Conservation (phyloP, 768 basidiomycete genomes). For the Mycena leptocephala region DNA sequence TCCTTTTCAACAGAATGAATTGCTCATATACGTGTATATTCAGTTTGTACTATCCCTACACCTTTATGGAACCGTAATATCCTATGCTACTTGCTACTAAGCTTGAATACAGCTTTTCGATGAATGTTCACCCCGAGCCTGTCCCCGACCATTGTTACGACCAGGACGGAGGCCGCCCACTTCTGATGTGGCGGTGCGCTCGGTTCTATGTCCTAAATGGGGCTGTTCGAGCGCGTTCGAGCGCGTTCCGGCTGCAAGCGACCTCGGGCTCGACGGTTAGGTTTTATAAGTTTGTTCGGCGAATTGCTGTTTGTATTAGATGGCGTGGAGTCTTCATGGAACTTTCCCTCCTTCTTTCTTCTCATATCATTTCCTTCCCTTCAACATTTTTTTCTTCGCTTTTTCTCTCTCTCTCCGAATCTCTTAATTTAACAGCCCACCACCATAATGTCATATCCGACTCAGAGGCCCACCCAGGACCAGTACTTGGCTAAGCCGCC, state of each 20-base stretch:
- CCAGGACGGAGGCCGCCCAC: not conserved
- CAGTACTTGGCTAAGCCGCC: not conserved
- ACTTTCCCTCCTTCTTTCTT: not conserved
- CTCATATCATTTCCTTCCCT: not conserved
- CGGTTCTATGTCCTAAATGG: not conserved
- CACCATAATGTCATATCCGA: not conserved
- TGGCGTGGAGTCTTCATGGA: not conserved
- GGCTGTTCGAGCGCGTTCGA: not conserved
- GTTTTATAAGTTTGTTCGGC: not conserved
- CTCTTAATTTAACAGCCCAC: not conserved
- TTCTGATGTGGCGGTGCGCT: too few relatives aligned
- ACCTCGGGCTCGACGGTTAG: conserved; percentile 10
- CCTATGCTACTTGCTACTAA: not conserved
- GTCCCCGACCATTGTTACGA: too few relatives aligned
- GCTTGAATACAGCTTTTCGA: not conserved
- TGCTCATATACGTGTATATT: not conserved
- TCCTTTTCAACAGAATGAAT: not conserved
- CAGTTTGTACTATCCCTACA: not conserved
- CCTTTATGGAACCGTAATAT: not conserved
- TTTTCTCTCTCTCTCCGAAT: too few relatives aligned
- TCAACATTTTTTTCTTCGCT: not conserved
- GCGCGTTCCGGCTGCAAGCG: not conserved
- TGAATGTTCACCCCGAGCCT: too few relatives aligned
- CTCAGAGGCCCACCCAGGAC: not conserved
- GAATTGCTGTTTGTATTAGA: not conserved